phyloP scores from a whole-genome alignment of 441 rosid genomes.

The Populus hybrid region DNA sequence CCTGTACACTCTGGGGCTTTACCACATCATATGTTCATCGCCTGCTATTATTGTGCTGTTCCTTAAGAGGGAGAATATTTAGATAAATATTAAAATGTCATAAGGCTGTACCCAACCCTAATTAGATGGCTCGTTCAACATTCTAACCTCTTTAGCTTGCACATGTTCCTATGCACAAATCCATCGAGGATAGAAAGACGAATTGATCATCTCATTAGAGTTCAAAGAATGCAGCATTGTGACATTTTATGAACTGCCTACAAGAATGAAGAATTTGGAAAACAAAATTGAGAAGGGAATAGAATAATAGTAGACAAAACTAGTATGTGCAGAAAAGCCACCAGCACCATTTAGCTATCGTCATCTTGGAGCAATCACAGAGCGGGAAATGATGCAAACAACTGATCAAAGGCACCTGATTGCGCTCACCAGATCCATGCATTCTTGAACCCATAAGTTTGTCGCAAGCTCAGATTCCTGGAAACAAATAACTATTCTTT shows the following conservation, averaged over 20 bases:
- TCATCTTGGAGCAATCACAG: neutral
- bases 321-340: constrained; percentile 1
- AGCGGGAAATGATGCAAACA: constrained; percentile 8
- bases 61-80: neutral
- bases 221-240: constrained; percentile 11
- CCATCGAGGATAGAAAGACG: neutral
- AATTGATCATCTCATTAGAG: constrained; percentile 7
- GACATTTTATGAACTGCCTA: constrained; percentile 6
- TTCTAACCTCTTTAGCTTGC: neutral
- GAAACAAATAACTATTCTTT: constrained; percentile 13
- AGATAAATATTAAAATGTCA: neutral
- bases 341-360: neutral
- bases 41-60: neutral
- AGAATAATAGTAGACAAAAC: neutral
- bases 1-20: neutral
- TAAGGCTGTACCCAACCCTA: neutral
- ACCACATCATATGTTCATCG: neutral
- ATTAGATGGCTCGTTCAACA: neutral
- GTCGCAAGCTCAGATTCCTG: constrained; percentile 29
- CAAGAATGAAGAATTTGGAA: constrained; percentile 8
- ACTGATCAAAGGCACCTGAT: constrained; percentile 7
- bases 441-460: neutral
- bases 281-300: neutral
- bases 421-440: constrained; percentile 15
- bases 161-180: neutral